Conservation (phyloP, 225 moss, liverwort and hornwort genomes). For the Bryoerythrophyllum caledonicum region DNA sequence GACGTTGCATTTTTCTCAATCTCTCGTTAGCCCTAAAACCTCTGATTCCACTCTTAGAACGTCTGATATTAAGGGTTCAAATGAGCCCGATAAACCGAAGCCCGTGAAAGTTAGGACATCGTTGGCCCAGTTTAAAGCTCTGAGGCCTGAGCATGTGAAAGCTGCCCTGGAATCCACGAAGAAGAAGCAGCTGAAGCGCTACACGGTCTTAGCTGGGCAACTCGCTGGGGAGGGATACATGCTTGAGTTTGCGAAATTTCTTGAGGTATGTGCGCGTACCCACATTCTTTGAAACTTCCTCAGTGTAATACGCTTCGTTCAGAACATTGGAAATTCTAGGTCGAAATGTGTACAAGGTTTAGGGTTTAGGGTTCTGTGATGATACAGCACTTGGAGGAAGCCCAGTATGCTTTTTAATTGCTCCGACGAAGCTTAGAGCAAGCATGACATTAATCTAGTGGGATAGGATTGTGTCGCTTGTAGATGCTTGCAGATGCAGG, state of each 20-base stretch:
- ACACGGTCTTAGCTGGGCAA: constrained; percentile 52
- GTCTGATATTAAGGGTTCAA: constrained; percentile 26
- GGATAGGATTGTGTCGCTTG: constrained; percentile 44
- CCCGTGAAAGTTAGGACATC: constrained; percentile 24
- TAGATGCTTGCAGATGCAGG: constrained; percentile 76
- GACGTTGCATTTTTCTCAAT: constrained; percentile 32
- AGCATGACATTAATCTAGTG: constrained; percentile 21
- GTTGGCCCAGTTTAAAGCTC: constrained; percentile 38
- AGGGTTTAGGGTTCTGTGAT: constrained; percentile 29
- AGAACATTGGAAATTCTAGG: neutral
- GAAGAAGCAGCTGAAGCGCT: constrained; percentile 57
- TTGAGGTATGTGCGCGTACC: constrained; percentile 36
- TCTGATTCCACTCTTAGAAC: constrained; percentile 34
- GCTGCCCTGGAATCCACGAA: constrained; percentile 39
- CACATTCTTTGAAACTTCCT: constrained; percentile 6
- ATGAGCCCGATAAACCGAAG: constrained; percentile 19
- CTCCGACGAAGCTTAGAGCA: constrained; percentile 1
- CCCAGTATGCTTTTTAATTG: neutral
- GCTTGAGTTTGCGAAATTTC: constrained; percentile 58
- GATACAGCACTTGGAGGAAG: neutral
- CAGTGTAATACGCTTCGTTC: neutral
- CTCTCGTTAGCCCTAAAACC: constrained; percentile 28
- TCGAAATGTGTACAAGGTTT: constrained; percentile 19
- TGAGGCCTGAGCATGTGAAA: constrained; percentile 41
- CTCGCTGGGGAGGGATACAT: constrained; percentile 74